Evolutionary conservation across 768 basidiomycete species (phyloP), one percentile per base, ranked within the genome.

Genomic region (Tricholoma furcatifolium): DNA sequence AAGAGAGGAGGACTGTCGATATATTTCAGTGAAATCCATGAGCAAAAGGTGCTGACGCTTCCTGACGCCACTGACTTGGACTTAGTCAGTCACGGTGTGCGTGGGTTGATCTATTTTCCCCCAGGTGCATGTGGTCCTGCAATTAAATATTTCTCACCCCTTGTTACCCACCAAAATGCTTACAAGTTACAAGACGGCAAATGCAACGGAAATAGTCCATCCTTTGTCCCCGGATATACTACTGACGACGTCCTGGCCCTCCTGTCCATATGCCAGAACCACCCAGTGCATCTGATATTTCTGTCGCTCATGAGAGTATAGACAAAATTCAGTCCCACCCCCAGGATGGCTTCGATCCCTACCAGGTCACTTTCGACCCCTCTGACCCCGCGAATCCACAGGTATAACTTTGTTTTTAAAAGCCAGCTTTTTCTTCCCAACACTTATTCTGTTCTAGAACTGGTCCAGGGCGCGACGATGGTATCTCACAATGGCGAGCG

Each of bases 11-110:
- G 89, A 79, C 44, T 91, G 90, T 56, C 79, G 81, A 77, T 92
- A 93, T 56, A 89, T 78, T 65, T 93, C 88, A 17, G 91, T 93
- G 63, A 93, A 93, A 69, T 93, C 91, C 89, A 91, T 91, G 38
- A 36, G 21, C 12, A 14, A 45, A 9, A 3, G 20, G 27, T 23
- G 27, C 27, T 7, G 27, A 7, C 27, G 27, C 27, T 7, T 4
- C 27, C n/a, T n/a, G n/a, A n/a, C n/a, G n/a, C n/a, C n/a, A n/a
- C n/a, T n/a, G n/a, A n/a, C n/a, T n/a, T n/a, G n/a, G n/a, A 7
- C 27, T 27, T 27, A 27, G 27, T 40, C 35, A 40, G 40, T 40
- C 35, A 45, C 15, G 39, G 7, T 36, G 30, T 42, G 36, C 32
- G 21, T n/a, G n/a, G n/a, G n/a, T n/a, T n/a, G 46, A 44, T 44